Evolutionary conservation across 2,329 filamentous ascomycete genomes (phyloP), one percentile per base, ranked within the genome.

Genomic region (Fusarium azukiicola): DNA sequence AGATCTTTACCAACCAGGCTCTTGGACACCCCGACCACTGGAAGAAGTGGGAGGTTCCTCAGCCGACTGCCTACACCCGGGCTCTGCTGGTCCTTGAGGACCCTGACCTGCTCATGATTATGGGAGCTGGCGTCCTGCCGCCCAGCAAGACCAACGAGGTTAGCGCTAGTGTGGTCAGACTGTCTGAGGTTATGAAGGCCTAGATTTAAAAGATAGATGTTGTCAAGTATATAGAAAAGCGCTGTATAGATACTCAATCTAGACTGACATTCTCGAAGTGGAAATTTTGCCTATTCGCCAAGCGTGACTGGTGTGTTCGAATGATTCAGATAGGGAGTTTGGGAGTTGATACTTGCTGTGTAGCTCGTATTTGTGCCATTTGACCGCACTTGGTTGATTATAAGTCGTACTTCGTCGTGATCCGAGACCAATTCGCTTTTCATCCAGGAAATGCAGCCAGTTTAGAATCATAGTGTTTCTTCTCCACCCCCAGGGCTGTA

Each of bases 71-170:
- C 0, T 89, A 89, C 75, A 88, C 85, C 16, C 82, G 88, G 8
- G 81, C 85, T 47, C 80, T 89, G 71, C 70, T 86, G 49, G 83
- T 88, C 38, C 84, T 88, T 58, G 82, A 85, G 71, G 83, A 87
- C 21, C 84, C 85, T 3, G 84, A 85, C 72, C 76, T 83, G 49
- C 47, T 87, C 13, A 67, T 90, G n/a, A 90, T 92, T 58, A 88
- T 88, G 73, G 88, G 89, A 0, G 90, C 85, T 1, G 88, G 89
- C 2, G 85, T 87, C n/a, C 82, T 90, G 79, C 90, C 90, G 8
- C 89, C 89, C 3, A 90, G 86, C 54, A 90, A 85, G 46, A 88
- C 87, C 46, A 91, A 92, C 54, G 83, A 87, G 80, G 85, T 89
- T 6, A 86, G 84, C 19, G 72, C 87, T 49, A 89, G 87, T 52